Conservation (phyloP, 2,329 filamentous ascomycete genomes). For the Didymella pomorum region DNA sequence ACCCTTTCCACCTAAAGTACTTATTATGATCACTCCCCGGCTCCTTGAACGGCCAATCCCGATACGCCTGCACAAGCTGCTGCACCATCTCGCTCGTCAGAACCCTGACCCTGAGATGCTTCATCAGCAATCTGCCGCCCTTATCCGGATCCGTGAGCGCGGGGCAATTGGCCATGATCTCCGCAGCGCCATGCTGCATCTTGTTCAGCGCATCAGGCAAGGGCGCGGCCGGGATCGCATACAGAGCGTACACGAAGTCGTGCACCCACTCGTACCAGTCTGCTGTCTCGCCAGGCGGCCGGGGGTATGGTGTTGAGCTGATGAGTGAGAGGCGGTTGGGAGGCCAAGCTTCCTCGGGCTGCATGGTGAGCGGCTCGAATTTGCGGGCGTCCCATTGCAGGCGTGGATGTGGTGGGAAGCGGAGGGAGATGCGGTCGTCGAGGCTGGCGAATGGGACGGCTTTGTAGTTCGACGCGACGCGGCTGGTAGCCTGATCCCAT, state of each 20-base stretch:
- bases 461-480: slow-evolving; percentile 14
- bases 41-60: slow-evolving; percentile 46
- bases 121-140: slow-evolving; percentile 44
- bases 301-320: slow-evolving; percentile 69
- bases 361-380: slow-evolving; percentile 72
- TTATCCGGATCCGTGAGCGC: slow-evolving; percentile 40
- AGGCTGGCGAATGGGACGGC: slow-evolving; percentile 22
- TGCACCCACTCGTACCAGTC: slow-evolving; percentile 37
- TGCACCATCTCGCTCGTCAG: slow-evolving; percentile 47
- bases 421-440: slow-evolving; percentile 42
- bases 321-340: slow-evolving; percentile 65
- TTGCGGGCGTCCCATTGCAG: slow-evolving; percentile 71
- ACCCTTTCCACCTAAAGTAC: slow-evolving; percentile 33
- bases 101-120: slow-evolving; percentile 41
- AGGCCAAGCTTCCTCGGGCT: slow-evolving; percentile 72
- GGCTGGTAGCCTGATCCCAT: slow-evolving; percentile 16
- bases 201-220: slow-evolving; percentile 37
- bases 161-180: slow-evolving; percentile 39
- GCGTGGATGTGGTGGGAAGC: slow-evolving; percentile 29
- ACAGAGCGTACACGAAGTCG: slow-evolving; percentile 41
- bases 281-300: slow-evolving; percentile 14
- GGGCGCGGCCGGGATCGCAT: slow-evolving; percentile 1
- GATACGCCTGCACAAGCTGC: slow-evolving; percentile 42
- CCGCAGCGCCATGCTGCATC: slow-evolving; percentile 39
- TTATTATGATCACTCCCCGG: slow-evolving; percentile 33